Evolutionary conservation across 805 yeast genomes (phyloP).

Genomic region (Starmera dryadoides): DNA sequence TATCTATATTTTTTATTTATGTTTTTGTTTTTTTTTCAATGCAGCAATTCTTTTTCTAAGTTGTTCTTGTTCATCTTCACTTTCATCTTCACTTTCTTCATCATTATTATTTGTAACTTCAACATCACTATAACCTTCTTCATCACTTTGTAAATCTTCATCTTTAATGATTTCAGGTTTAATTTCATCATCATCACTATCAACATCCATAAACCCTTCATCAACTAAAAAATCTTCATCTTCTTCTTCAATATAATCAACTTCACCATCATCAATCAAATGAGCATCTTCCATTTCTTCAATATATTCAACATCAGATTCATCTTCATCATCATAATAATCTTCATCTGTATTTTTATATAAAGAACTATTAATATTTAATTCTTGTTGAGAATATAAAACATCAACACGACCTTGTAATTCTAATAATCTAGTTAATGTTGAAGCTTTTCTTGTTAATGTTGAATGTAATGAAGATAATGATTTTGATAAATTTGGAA

Average conservation of each 20-base stretch:
- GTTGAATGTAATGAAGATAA: conserved; percentile 60
- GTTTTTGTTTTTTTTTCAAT: conserved; percentile 17
- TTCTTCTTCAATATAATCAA: conserved; percentile 24
- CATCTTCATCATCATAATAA: conserved; percentile 30
- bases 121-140: conserved; percentile 26
- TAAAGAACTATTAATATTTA: conserved; percentile 41
- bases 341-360: conserved; percentile 18
- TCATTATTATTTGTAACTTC: conserved; percentile 19
- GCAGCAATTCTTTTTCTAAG: conserved; percentile 15
- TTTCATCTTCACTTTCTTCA: conserved; percentile 9
- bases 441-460: conserved; percentile 54
- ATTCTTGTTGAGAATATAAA: conserved; percentile 55
- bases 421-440: conserved; percentile 67
- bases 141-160: conserved; percentile 27
- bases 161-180: conserved; percentile 26
- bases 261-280: conserved; percentile 41
- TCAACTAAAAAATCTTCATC: conserved; percentile 23
- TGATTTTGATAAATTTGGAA: conserved; percentile 43
- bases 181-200: conserved; percentile 18
- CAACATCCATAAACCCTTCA: conserved; percentile 14
- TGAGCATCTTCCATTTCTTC: conserved; percentile 54
- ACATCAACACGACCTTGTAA: conserved; percentile 78
- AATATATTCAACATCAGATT: conserved; percentile 50
- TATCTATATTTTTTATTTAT: conserved; percentile 6
- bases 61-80: conserved; percentile 17